Evolutionary conservation across 148 eudicot species (phyloP).

Genomic region (Selenicereus undatus): DNA sequence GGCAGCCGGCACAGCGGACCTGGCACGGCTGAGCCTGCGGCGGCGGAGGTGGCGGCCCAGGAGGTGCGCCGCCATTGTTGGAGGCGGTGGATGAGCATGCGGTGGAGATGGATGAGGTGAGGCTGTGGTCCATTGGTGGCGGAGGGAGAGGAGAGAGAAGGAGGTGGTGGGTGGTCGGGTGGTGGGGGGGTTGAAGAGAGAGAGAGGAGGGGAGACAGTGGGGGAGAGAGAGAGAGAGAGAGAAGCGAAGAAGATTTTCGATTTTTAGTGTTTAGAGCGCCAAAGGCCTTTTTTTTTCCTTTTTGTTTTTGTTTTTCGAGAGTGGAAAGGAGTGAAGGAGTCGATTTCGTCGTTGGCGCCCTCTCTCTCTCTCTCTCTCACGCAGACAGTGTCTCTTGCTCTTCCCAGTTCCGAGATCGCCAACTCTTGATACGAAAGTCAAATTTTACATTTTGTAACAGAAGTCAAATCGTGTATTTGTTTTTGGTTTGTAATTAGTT

Average conservation of each 20-base stretch:
- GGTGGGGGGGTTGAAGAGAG: conserved; percentile 8
- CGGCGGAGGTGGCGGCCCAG: conserved; percentile 18
- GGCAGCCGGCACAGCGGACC: conserved; percentile 94
- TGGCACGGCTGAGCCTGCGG: conserved; percentile 39
- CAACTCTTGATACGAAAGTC: not conserved
- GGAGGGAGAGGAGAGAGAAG: not conserved
- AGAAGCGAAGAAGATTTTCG: not conserved
- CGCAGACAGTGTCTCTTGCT: not conserved
- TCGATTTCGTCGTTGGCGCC: not conserved
- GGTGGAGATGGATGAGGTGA: conserved; percentile 22
- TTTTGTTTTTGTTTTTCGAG: not conserved
- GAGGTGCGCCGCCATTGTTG: conserved; percentile 8
- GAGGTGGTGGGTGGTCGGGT: conserved; percentile 16
- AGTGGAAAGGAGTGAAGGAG: not conserved
- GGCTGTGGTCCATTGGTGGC: conserved; percentile 1
- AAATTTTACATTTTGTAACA: too few species aligned
- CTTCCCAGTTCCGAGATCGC: not conserved
- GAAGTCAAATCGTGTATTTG: too few species aligned
- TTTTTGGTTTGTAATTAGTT: too few species aligned
- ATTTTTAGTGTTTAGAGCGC: conserved; percentile 13
- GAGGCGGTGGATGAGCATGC: conserved; percentile 9
- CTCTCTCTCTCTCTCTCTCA: not conserved
- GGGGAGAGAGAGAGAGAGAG: not conserved
- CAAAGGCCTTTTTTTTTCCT: not conserved
- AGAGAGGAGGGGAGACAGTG: not conserved